Evolutionary conservation across 371 early-diverging fungal species (phyloP).

Genomic region (Globomyces sp.): DNA sequence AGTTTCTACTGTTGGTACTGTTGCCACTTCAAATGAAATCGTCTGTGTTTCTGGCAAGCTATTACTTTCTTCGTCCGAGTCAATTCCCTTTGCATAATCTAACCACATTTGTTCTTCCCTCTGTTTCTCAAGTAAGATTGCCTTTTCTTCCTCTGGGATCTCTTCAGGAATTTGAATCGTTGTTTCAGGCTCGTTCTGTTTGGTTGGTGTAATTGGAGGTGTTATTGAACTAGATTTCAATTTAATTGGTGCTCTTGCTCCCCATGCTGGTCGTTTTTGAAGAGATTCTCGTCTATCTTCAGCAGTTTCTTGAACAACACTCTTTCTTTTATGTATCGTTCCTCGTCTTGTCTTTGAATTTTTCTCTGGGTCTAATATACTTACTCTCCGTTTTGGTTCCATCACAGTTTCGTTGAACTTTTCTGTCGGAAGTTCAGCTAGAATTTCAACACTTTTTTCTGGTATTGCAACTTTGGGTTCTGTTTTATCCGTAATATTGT

Average conservation of each 20-base stretch:
- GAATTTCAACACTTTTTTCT: no score
- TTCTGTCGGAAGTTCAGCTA: no score
- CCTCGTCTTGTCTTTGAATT: no score
- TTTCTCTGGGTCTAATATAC: no score
- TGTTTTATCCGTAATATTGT: no score
- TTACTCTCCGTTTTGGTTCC: no score
- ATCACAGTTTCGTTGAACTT: no score
- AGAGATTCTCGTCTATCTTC: not conserved
- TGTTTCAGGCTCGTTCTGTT: not conserved
- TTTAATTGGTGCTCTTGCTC: not conserved
- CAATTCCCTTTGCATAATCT: not conserved
- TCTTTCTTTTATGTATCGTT: no score
- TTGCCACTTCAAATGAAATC: not conserved
- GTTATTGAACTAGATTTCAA: not conserved
- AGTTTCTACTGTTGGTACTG: not conserved
- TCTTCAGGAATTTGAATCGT: not conserved
- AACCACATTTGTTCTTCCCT: not conserved
- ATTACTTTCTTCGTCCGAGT: constrained; percentile 3
- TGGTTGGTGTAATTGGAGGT: not conserved
- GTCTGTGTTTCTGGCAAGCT: not conserved
- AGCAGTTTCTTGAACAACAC: no score
- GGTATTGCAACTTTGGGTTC: no score
- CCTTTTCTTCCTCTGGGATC: not conserved
- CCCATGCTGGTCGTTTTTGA: constrained; percentile 9
- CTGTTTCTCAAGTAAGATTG: not conserved